Conservation (phyloP, 257 asterid genomes). For the Leptodermis oblonga region DNA sequence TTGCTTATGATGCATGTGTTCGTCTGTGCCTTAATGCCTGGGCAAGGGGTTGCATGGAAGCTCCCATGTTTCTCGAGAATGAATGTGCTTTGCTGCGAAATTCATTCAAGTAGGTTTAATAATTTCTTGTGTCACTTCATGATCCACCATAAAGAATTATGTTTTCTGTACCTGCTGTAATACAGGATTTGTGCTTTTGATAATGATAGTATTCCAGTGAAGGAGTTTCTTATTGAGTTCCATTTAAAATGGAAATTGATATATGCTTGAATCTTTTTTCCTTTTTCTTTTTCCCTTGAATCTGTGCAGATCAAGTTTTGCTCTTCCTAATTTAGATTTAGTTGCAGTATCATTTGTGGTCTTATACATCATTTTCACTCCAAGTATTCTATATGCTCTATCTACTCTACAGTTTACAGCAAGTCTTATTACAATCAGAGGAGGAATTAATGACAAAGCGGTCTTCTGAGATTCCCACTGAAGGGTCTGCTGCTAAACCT, state of each 20-base stretch:
- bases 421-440: conserved; percentile 43
- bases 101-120: conserved; percentile 35
- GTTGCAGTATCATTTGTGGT: background rate
- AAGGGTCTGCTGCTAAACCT: conserved; percentile 40
- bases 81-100: conserved; percentile 44
- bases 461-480: conserved; percentile 38
- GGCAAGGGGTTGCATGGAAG: conserved; percentile 56
- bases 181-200: background rate
- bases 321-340: background rate
- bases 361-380: background rate
- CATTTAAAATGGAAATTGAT: background rate
- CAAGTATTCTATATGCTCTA: conserved; percentile 5
- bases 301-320: conserved; percentile 1
- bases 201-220: background rate
- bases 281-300: too few relatives aligned
- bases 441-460: conserved; percentile 46
- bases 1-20: conserved; percentile 54
- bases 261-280: background rate
- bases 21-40: conserved; percentile 56
- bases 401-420: conserved; percentile 40
- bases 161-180: background rate
- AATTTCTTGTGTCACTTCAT: background rate
- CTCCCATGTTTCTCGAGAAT: conserved; percentile 52
- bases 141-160: background rate
- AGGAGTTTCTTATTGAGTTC: background rate